Conservation (phyloP, 2,329 filamentous ascomycete species). For the Trichoderma hamatum region DNA sequence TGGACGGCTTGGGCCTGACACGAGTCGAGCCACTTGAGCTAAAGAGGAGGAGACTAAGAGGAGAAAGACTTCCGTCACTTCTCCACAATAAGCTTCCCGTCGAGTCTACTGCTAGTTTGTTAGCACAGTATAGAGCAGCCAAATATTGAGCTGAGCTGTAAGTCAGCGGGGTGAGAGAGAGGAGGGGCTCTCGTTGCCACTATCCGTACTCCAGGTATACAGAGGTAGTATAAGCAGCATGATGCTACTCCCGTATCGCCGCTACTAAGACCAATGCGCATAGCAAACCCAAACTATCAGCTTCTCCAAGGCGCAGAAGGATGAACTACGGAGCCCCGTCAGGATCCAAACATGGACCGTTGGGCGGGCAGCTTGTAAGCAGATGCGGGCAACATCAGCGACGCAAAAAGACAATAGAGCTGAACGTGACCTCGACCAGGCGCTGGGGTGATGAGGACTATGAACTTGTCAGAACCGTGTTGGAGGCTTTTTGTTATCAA, state of each 20-base stretch:
- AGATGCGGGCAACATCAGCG: conserved; percentile 21
- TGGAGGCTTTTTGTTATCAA: background rate
- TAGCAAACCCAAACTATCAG: background rate
- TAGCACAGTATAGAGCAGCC: background rate
- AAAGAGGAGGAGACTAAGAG: background rate
- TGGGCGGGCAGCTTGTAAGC: conserved; percentile 5
- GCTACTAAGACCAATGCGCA: background rate
- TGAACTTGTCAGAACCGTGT: background rate
- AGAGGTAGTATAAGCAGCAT: background rate
- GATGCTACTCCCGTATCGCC: background rate
- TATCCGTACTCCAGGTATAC: background rate
- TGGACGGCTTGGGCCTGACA: background rate
- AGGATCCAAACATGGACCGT: background rate
- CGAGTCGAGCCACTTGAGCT: conserved; percentile 2
- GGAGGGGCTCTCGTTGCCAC: background rate
- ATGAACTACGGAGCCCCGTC: background rate
- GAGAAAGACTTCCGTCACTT: background rate
- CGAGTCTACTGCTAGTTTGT: background rate
- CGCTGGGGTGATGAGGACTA: background rate
- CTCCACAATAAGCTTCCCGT: background rate
- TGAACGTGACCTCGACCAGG: conserved; percentile 10
- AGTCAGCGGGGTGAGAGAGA: background rate
- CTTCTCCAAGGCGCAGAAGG: background rate
- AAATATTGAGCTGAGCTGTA: conserved; percentile 10
- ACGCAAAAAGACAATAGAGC: background rate